These are phyloP conservation scores for Arthroderma sp. DNA, from an alignment of 2,329 filamentous ascomycete species.

Conservation along the genomic window DNA sequence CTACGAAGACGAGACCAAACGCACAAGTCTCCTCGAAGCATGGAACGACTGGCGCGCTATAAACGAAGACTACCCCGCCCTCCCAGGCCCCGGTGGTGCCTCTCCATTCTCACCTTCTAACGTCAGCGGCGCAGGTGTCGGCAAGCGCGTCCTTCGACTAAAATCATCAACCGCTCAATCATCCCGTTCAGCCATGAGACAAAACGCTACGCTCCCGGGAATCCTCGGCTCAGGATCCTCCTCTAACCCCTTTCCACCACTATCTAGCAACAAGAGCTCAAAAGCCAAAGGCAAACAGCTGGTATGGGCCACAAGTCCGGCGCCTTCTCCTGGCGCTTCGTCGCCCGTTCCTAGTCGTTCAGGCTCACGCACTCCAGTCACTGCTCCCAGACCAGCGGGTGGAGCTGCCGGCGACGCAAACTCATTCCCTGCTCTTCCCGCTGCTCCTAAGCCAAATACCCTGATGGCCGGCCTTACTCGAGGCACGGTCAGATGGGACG, in stretches of 20 bases:
- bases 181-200: slow-evolving; percentile 46
- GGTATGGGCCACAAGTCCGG: slow-evolving; percentile 15
- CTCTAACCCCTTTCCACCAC: slow-evolving; percentile 34
- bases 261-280: slow-evolving; percentile 18
- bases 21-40: slow-evolving; percentile 59
- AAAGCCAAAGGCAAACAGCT: slow-evolving; percentile 13
- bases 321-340: slow-evolving; percentile 14
- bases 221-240: slow-evolving; percentile 17
- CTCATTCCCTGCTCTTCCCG: slow-evolving; percentile 70
- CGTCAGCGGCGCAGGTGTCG: slow-evolving; percentile 46
- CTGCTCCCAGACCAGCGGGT: slow-evolving; percentile 10
- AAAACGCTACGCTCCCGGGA: slow-evolving; percentile 39
- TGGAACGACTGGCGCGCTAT: slow-evolving; percentile 95
- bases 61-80: slow-evolving; percentile 85
- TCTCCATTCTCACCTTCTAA: slow-evolving; percentile 40
- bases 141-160: slow-evolving; percentile 48
- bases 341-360: slow-evolving; percentile 15
- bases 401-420: slow-evolving; percentile 34
- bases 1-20: slow-evolving; percentile 70
- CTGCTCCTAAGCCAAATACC: slow-evolving; percentile 55
- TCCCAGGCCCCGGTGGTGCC: slow-evolving; percentile 62
- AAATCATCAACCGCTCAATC: slow-evolving; percentile 59
- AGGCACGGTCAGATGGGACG: slow-evolving; percentile 33
- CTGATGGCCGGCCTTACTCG: slow-evolving; percentile 37
- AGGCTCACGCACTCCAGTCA: slow-evolving; percentile 17